Evolutionary conservation across 1,139 yeast genomes (phyloP).

Genomic region (Chernovozyma sophiae-reginae): DNA sequence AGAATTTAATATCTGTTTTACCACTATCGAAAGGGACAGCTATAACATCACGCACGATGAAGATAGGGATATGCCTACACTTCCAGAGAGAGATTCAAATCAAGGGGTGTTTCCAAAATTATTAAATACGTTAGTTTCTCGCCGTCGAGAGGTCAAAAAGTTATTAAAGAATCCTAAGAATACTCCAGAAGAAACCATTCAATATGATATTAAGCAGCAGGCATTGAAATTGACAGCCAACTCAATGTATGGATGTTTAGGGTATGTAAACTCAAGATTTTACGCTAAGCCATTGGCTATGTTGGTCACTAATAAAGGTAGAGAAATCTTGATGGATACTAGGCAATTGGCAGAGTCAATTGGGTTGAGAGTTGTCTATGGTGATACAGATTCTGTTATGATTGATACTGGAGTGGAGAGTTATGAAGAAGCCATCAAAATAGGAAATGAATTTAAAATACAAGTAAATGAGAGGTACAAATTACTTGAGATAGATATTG

Average conservation of each 20-base stretch:
- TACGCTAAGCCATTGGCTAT: constrained; percentile 95
- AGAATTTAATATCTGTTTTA: constrained; percentile 94
- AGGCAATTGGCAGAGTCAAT: constrained; percentile 86
- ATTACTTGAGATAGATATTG: constrained; percentile 89
- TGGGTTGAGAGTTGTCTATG: constrained; percentile 85
- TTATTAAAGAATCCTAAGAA: constrained; percentile 73
- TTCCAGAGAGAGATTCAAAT: constrained; percentile 55
- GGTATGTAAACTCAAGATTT: constrained; percentile 86
- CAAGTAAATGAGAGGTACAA: constrained; percentile 86
- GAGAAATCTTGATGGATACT: constrained; percentile 92
- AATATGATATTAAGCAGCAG: constrained; percentile 92
- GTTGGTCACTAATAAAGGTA: constrained; percentile 92
- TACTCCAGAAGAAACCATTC: constrained; percentile 59
- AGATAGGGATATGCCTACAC: constrained; percentile 65
- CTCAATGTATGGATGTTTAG: constrained; percentile 99
- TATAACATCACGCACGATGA: constrained; percentile 44
- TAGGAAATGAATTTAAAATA: constrained; percentile 81
- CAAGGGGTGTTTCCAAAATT: constrained; percentile 87
- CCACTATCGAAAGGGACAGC: constrained; percentile 78
- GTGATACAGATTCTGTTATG: constrained; percentile 99
- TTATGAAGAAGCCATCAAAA: constrained; percentile 69
- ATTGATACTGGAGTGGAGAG: constrained; percentile 80
- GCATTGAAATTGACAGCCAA: constrained; percentile 96
- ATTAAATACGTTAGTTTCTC: constrained; percentile 75
- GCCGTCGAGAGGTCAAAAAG: constrained; percentile 92